Evolutionary conservation across 257 asterid genomes (phyloP).

Genomic region (Solanum clarkiae): DNA sequence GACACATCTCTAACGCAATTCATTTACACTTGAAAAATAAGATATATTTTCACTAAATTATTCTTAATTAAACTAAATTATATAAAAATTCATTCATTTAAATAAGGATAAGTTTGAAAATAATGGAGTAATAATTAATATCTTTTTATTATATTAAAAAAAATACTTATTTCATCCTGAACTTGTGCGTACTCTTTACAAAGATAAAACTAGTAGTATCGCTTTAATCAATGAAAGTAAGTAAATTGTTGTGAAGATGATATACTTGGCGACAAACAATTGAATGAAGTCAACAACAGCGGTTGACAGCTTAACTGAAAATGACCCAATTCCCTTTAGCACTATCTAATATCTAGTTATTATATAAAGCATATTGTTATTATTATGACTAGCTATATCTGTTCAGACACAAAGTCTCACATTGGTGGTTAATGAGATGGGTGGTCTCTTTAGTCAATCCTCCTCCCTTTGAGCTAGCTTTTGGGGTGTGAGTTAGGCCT

Average conservation of each 20-base stretch:
- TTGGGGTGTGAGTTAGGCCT: no score
- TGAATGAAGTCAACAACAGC: background rate
- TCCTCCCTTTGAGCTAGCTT: no score
- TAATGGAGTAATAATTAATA: background rate
- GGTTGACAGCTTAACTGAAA: slow-evolving; percentile 3
- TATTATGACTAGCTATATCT: background rate
- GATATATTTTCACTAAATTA: background rate
- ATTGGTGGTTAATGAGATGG: no score
- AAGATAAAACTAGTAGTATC: no score
- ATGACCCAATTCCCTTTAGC: background rate
- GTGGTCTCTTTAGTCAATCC: no score
- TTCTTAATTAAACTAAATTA: background rate
- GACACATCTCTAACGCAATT: background rate
- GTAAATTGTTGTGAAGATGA: background rate
- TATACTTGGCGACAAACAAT: background rate
- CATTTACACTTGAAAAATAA: background rate
- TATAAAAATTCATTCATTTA: background rate
- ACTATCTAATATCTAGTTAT: background rate
- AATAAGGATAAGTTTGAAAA: background rate
- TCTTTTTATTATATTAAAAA: background rate
- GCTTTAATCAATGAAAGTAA: background rate
- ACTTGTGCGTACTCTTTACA: no score
- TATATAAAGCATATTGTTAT: background rate
- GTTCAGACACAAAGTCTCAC: no score
- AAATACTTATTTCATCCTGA: no score